Evolutionary conservation across 2,329 filamentous ascomycete species (phyloP), one percentile per base, ranked within the genome.

Genomic region (Ophiostoma angusticollis): DNA sequence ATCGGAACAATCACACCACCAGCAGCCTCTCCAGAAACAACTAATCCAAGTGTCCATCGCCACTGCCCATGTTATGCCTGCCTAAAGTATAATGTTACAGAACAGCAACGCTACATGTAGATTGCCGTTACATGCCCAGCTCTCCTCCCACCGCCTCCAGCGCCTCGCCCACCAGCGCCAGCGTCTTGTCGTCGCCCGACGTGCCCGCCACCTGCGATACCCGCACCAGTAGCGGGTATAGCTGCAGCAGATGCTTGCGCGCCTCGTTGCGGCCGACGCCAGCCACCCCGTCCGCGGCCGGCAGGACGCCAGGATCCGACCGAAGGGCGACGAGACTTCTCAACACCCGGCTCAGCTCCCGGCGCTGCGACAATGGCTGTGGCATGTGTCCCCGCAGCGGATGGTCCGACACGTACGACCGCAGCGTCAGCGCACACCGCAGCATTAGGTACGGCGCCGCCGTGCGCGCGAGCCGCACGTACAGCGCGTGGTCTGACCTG

Each of bases 301-400:
- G 75, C 19, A 91, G 81, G 0, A 82, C 80, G 4, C 71, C 69
- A 1, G 76, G 72, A 47, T 86, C 80, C 39, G 80, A 82, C 39
- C 69, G 65, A 43, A 96, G 62, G 14, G 67, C 65, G 2, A 82
- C 72, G 24, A 94, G 63, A 32, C 73, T 65, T 35, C 64, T 60
- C 14, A 96, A 63, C 18, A 87, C 68, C 51, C 83, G 80, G 5
- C 82, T 55, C 9, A 98, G 62, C 54, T 94, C 91, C 45, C 73
- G 78, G 31, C 84, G 72, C 52, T 94, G 84, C 8, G 76, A 79
- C 5, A 84, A 65, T 1, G 89, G 89, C 55, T 91, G 84, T 5
- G 91, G 91, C 77, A 93, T 91, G 35, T 78, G 72, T 0, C 91
- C 87, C 12, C 91, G 72, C 16, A 98, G 65, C 1, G 89, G 87